These are phyloP conservation scores for Ganoderma resinaceum DNA, from an alignment of 1,284 basidiomycete species.

Conservation along the genomic window DNA sequence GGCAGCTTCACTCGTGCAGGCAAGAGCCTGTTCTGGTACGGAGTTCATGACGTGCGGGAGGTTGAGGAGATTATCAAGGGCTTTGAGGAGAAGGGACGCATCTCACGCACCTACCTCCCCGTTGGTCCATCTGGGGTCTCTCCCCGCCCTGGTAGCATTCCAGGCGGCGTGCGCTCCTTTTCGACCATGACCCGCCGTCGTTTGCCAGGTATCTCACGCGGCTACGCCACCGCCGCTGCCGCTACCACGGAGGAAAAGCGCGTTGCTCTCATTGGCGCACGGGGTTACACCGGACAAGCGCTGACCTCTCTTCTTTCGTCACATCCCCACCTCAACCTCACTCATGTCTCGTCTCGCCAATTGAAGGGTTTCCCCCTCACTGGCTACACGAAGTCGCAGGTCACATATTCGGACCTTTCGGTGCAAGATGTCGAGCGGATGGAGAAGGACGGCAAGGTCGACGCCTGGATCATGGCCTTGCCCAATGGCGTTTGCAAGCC, in stretches of 20 bases:
- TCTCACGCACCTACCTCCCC: slow-evolving; percentile 74
- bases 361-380: slow-evolving; percentile 85
- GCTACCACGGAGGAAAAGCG: slow-evolving; percentile 75
- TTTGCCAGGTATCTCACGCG: slow-evolving; percentile 58
- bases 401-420: slow-evolving; percentile 86
- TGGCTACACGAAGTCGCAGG: slow-evolving; percentile 82
- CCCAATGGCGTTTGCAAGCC: slow-evolving; percentile 98
- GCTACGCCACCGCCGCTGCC: slow-evolving; percentile 68
- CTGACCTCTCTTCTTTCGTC: slow-evolving; percentile 84
- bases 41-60: slow-evolving; percentile 90
- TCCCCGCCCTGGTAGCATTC: slow-evolving; percentile 52
- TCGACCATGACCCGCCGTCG: slow-evolving; percentile 73
- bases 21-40: slow-evolving; percentile 97
- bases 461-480: slow-evolving; percentile 98
- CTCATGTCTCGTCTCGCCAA: slow-evolving; percentile 96
- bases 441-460: slow-evolving; percentile 89
- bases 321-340: slow-evolving; percentile 89
- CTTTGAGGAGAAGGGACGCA: slow-evolving; percentile 87
- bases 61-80: slow-evolving; percentile 87
- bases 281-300: slow-evolving; percentile 95
- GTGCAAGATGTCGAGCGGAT: slow-evolving; percentile 82
- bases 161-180: slow-evolving; percentile 62
- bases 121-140: slow-evolving; percentile 85
- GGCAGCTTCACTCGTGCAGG: slow-evolving; percentile 97
- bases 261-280: slow-evolving; percentile 94